These are phyloP conservation scores for Flaveria trinervia DNA, from an alignment of 129 eudicot species.

Conservation along the genomic window DNA sequence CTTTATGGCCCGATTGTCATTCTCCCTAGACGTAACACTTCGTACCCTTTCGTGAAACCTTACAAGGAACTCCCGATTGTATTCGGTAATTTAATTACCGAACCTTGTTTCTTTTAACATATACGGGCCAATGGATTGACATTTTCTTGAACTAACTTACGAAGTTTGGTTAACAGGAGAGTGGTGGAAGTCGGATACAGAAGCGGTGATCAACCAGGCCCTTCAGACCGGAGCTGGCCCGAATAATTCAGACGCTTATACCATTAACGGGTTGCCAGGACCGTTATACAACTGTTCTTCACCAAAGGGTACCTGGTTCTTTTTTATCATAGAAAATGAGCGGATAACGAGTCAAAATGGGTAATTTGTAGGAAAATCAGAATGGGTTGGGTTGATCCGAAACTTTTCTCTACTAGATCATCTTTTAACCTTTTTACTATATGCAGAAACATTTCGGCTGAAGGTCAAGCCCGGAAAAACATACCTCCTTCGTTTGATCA, in stretches of 20 bases:
- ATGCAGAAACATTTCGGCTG: constrained; percentile 42
- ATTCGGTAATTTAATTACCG: constrained; percentile 33
- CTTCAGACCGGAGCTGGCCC: constrained; percentile 79
- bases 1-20: constrained; percentile 54
- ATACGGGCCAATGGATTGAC: too few species aligned
- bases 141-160: not conserved
- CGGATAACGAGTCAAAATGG: too few species aligned
- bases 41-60: constrained; percentile 50
- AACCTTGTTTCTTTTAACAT: not conserved
- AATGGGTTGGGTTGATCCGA: not conserved
- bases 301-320: constrained; percentile 14
- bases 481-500: constrained; percentile 44
- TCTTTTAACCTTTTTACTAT: not conserved
- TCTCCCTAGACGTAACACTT: constrained; percentile 44
- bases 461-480: constrained; percentile 49
- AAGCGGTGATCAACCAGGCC: constrained; percentile 74
- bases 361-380: not conserved
- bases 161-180: constrained; percentile 46
- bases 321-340: too few species aligned
- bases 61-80: constrained; percentile 54
- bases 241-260: constrained; percentile 70
- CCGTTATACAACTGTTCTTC: constrained; percentile 72
- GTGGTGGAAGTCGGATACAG: constrained; percentile 72
- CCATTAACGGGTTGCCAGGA: constrained; percentile 74
- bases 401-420: too few species aligned